These are phyloP conservation scores for Nepenthes gracilis DNA, from an alignment of 148 eudicot species.

Conservation along the genomic window DNA sequence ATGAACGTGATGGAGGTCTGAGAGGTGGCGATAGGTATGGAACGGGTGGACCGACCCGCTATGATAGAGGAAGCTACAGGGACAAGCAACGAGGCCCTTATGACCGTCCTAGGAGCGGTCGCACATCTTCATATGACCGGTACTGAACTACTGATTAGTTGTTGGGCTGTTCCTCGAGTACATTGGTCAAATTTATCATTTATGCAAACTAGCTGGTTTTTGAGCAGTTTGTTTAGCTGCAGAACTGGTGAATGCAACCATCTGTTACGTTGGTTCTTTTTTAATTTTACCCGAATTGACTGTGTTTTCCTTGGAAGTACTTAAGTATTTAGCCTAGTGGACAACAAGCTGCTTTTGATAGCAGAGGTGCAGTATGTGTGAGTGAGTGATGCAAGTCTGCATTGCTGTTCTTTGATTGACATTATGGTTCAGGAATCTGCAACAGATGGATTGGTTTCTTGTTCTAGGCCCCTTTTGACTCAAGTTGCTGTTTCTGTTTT, in stretches of 20 bases:
- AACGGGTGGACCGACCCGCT: constrained; percentile 28
- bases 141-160: constrained; percentile 8
- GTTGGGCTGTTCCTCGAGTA: constrained; percentile 1
- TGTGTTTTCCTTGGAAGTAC: no score
- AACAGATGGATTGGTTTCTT: no score
- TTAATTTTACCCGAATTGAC: no score
- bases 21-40: constrained; percentile 29
- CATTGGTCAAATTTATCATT: neutral
- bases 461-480: no score
- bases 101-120: constrained; percentile 19
- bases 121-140: constrained; percentile 10
- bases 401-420: no score
- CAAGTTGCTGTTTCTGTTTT: no score
- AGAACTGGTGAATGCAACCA: neutral
- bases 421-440: no score
- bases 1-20: constrained; percentile 23
- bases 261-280: no score
- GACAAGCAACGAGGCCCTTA: constrained; percentile 26
- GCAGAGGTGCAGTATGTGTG: no score
- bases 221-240: constrained; percentile 3
- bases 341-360: no score
- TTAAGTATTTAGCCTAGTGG: no score
- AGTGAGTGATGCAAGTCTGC: no score
- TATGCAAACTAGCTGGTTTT: constrained; percentile 8
- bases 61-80: constrained; percentile 24